Conservation (phyloP, 2,329 filamentous ascomycete species). For the Periconia digitata region DNA sequence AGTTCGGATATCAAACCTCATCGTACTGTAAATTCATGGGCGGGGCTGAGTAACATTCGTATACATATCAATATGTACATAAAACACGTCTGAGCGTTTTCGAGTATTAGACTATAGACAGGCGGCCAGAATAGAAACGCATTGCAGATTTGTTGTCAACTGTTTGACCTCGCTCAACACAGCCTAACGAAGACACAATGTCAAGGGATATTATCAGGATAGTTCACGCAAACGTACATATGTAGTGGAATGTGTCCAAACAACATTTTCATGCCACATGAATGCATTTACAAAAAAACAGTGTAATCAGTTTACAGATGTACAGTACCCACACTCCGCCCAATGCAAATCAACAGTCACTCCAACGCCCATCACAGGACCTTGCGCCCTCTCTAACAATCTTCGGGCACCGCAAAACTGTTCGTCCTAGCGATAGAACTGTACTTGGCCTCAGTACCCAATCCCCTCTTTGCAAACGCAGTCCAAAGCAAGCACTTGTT, state of each 20-base stretch:
- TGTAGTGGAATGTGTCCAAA: too few relatives aligned
- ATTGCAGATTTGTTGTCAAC: too few relatives aligned
- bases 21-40: slow-evolving; percentile 58
- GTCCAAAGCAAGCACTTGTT: slow-evolving; percentile 59
- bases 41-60: background rate
- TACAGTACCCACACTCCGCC: background rate
- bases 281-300: background rate
- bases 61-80: background rate
- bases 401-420: slow-evolving; percentile 24
- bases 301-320: background rate
- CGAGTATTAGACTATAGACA: too few relatives aligned
- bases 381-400: background rate
- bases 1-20: slow-evolving; percentile 74
- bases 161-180: too few relatives aligned
- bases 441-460: slow-evolving; percentile 44
- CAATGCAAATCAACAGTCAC: too few relatives aligned
- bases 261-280: too few relatives aligned
- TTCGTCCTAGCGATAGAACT: slow-evolving; percentile 18
- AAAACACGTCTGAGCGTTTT: background rate
- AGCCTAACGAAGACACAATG: too few relatives aligned
- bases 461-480: slow-evolving; percentile 60
- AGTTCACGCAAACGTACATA: too few relatives aligned
- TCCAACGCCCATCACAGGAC: background rate
- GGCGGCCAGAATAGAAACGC: too few relatives aligned
- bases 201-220: too few relatives aligned